Conservation (phyloP, 1,284 basidiomycete species). For the Apiotrichum gracile region DNA sequence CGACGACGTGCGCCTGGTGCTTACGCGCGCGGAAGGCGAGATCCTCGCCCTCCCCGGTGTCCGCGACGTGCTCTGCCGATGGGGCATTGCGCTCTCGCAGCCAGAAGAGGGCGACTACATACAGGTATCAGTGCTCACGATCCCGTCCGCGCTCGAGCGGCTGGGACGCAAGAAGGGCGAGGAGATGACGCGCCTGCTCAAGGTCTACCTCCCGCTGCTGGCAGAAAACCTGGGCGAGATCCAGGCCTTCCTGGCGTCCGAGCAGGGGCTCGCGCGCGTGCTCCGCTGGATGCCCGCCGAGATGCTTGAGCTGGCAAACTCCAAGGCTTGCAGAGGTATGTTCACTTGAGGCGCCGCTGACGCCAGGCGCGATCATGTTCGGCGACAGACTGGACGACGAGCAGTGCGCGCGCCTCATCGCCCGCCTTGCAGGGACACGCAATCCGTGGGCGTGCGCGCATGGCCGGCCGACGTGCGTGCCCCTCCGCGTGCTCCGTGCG, state of each 20-base stretch:
- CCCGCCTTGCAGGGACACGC: slow-evolving; percentile 60
- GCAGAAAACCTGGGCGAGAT: slow-evolving; percentile 26
- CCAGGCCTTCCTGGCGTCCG: slow-evolving; percentile 25
- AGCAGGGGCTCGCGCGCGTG: slow-evolving; percentile 51
- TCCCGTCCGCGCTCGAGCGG: slow-evolving; percentile 40
- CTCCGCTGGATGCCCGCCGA: slow-evolving; percentile 70
- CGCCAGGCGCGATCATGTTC: slow-evolving; percentile 89
- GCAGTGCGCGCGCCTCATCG: slow-evolving; percentile 67
- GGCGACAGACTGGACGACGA: slow-evolving; percentile 65
- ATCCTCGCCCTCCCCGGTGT: slow-evolving; percentile 43
- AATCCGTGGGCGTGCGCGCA: slow-evolving; percentile 94
- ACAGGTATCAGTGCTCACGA: slow-evolving; percentile 39
- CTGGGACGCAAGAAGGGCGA: slow-evolving; percentile 26
- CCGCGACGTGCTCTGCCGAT: slow-evolving; percentile 54
- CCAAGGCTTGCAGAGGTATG: slow-evolving; percentile 83
- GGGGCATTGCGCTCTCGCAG: slow-evolving; percentile 62
- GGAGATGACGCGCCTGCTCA: slow-evolving; percentile 34
- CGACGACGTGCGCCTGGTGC: slow-evolving; percentile 54
- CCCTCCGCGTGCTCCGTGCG: slow-evolving; percentile 31
- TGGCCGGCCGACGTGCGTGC: slow-evolving; percentile 53
- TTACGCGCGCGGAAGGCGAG: slow-evolving; percentile 59
- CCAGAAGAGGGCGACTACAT: slow-evolving; percentile 27
- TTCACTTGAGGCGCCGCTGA: slow-evolving; percentile 7
- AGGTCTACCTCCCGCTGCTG: slow-evolving; percentile 28
- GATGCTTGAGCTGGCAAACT: slow-evolving; percentile 77